Evolutionary conservation across 176 grass and related monocot species (phyloP), one percentile per base, ranked within the genome.

Genomic region (Ananas comosus): DNA sequence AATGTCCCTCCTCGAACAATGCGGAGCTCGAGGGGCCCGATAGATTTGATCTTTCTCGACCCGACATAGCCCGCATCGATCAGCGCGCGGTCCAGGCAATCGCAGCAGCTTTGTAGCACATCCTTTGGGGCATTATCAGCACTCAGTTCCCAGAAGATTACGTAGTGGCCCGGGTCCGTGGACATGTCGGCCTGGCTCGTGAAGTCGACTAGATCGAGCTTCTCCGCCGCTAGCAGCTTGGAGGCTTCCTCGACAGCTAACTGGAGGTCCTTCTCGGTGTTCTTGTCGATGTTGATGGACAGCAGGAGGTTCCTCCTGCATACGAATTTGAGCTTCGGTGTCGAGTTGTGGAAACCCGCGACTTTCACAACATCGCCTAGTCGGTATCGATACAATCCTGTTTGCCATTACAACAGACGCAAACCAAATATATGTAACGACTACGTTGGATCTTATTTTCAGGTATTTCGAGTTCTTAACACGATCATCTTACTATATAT

Each of bases 251-350:
- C 81, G 1, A 96, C 86, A 5, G 83, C 81, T 0, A 90, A 64
- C 70, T 96, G 89, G 4, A 96, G 86, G 77, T 96, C 89, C 25
- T 83, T 81, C 80, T 96, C 89, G 48, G 81, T 92, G 81, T 87
- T 96, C 79, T 96, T 96, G 86, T 96, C 93, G 64, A 92, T 92
- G 76, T 96, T 96, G 84, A 96, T 82, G 23, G 9, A 69, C 64
- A 96, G 79, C 74, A 83, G 47, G 12, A 96, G 79, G 80, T 88
- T 89, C 12, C 83, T 77, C 3, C 88, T 68, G 79, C 86, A 87
- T 64, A 96, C 18, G 67, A 92, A 89, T 81, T 87, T 88, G 53
- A 96, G 83, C 81, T 88, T 83, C n/a, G 92, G 88, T 11, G 92
- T 81, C 23, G 83, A 78, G 81, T 96, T 96, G 88, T 96, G 69